A percentile compares a stretch with the other conserved stretches of the same genome.
Conservation (phyloP, 2,329 filamentous ascomycete genomes). For the Aspergillus hiratsukae region DNA sequence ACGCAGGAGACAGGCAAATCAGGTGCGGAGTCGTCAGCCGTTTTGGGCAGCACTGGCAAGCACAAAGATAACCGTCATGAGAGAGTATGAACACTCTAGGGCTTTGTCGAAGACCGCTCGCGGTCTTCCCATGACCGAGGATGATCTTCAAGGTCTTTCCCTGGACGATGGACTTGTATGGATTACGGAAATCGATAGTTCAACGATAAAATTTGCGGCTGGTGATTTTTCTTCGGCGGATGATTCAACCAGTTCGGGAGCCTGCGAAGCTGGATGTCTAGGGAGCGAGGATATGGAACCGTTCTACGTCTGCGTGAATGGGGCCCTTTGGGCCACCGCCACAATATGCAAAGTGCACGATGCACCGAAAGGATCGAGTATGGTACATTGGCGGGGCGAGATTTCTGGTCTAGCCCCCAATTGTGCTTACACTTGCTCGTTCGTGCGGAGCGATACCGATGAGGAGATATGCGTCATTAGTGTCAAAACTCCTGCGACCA, state of each 20-base stretch:
- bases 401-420: conserved; percentile 62
- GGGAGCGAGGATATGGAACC: conserved; percentile 46
- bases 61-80: conserved; percentile 93
- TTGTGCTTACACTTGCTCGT: conserved; percentile 61
- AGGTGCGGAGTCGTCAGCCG: conserved; percentile 84
- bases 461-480: conserved; percentile 57
- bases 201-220: conserved; percentile 45
- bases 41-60: conserved; percentile 92
- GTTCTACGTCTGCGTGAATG: conserved; percentile 62
- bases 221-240: conserved; percentile 35
- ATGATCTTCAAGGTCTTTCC: conserved; percentile 39
- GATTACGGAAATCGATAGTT: conserved; percentile 45
- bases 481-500: conserved; percentile 58
- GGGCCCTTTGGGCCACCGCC: conserved; percentile 61
- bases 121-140: conserved; percentile 38
- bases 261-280: conserved; percentile 24
- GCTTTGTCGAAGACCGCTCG: conserved; percentile 37
- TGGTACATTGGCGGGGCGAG: conserved; percentile 55
- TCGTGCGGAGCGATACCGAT: conserved; percentile 54
- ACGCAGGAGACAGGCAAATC: conserved; percentile 83
- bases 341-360: conserved; percentile 48
- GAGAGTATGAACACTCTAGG: conserved; percentile 78
- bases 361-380: conserved; percentile 41
- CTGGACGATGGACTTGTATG: conserved; percentile 43
- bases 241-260: conserved; percentile 27